Conservation (phyloP, 805 yeast genomes). For the Ascoidea rubescens region DNA sequence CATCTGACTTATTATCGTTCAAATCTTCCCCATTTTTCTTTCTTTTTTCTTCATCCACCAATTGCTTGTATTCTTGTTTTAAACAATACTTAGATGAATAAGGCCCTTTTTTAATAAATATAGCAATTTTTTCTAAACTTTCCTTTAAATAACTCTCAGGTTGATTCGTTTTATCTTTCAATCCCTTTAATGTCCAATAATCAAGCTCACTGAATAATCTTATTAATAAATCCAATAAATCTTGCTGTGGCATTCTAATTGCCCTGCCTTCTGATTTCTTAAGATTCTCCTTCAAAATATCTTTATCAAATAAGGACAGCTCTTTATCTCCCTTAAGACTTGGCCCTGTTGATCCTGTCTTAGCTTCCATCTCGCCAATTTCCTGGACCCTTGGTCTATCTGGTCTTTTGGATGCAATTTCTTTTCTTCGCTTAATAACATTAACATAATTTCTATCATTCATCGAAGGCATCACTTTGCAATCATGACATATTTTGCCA, state of each 20-base stretch:
- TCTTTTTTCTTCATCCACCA: slow-evolving; percentile 56
- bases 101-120: slow-evolving; percentile 86
- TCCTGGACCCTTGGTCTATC: slow-evolving; percentile 33
- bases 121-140: slow-evolving; percentile 80
- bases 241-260: slow-evolving; percentile 87
- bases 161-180: slow-evolving; percentile 87
- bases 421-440: slow-evolving; percentile 42
- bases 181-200: slow-evolving; percentile 91
- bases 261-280: slow-evolving; percentile 61
- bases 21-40: slow-evolving; percentile 29
- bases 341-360: slow-evolving; percentile 25
- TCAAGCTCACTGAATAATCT: slow-evolving; percentile 87
- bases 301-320: neutral
- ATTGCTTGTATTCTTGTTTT: slow-evolving; percentile 77
- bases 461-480: slow-evolving; percentile 72
- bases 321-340: neutral
- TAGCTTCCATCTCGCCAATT: slow-evolving; percentile 11
- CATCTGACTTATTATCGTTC: slow-evolving; percentile 10
- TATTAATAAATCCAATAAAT: slow-evolving; percentile 77
- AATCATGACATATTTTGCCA: slow-evolving; percentile 88
- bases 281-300: too few species aligned
- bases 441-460: slow-evolving; percentile 56
- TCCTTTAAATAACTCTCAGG: slow-evolving; percentile 91
- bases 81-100: slow-evolving; percentile 85
- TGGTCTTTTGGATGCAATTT: slow-evolving; percentile 32